A percentile compares a stretch with the other conserved stretches of the same genome.
Evolutionary conservation across 805 yeast species (phyloP).

Genomic region (Candida nonsorbophila): DNA sequence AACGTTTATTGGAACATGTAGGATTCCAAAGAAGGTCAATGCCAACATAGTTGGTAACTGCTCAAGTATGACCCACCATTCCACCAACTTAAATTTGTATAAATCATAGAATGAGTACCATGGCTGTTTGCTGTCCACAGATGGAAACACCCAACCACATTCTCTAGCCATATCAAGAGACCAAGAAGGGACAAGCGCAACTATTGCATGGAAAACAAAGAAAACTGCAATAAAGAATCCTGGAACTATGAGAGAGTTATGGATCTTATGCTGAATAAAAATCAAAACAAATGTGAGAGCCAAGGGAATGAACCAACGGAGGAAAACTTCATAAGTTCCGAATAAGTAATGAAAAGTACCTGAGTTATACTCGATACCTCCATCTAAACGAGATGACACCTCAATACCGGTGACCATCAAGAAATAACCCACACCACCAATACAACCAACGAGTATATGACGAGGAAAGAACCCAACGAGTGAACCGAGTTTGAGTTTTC

Average conservation of each 20-base stretch:
- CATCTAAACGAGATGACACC: constrained; percentile 78
- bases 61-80: constrained; percentile 62
- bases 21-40: constrained; percentile 87
- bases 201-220: constrained; percentile 59
- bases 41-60: constrained; percentile 94
- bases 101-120: constrained; percentile 84
- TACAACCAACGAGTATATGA: constrained; percentile 93
- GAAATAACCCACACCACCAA: constrained; percentile 97
- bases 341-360: constrained; percentile 51
- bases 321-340: constrained; percentile 23
- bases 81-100: constrained; percentile 66
- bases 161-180: constrained; percentile 57
- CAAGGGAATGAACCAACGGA: constrained; percentile 66
- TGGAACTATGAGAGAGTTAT: constrained; percentile 75
- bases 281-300: constrained; percentile 57
- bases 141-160: constrained; percentile 79
- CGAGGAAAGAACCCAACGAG: constrained; percentile 94
- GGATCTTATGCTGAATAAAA: constrained; percentile 47
- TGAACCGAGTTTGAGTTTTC: constrained; percentile 75
- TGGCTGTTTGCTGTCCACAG: constrained; percentile 62
- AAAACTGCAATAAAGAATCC: constrained; percentile 72
- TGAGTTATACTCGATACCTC: constrained; percentile 60
- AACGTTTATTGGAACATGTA: constrained; percentile 96
- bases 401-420: constrained; percentile 86
- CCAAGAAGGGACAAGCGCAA: constrained; percentile 63